Evolutionary conservation across 2,329 filamentous ascomycete species (phyloP), one percentile per base, ranked within the genome.

Genomic region (Stromatinia cepivora): DNA sequence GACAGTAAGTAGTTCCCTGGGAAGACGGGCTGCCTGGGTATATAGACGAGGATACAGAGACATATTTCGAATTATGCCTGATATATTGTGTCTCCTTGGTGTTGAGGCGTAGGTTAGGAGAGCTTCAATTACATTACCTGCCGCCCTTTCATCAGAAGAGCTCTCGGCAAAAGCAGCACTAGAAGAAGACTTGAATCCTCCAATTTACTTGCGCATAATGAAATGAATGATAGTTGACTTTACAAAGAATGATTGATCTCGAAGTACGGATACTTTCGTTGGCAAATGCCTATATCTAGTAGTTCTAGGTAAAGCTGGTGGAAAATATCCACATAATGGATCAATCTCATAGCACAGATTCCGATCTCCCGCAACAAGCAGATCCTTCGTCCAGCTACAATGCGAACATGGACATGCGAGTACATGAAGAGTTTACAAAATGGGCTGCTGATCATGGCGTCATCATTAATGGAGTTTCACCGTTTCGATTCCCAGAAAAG

Each of bases 361-460:
- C 46, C n/a, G 13, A 57, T 36, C 20, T 62, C 31, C 45, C 11
- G 22, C 59, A 62, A 48, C 45, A 11, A 46, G 45, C 45, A 50
- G 59, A 34, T 48, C 25, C 45, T 50, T 36, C 59, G 59, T 36
- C 59, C 50, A 36, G 31, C 39, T 34, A 45, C 20, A 56, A 34
- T 52, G 48, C 11, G 53, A 69, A 22, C 9, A 48, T 28, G 28
- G 56, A 62, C 17, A 78, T 79, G 78, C 76, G 78, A 20, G 71
- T 71, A n/a, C 77, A 78, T 69, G 80, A 85, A 36, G 80, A 82
- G 11, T 91, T 96, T 70, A 82, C 90, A 3, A 76, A 84, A 70
- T 97, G 93, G 92, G 90, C 90, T 1, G 78, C 83, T 56, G 79
- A 81, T 1, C 84, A 87, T 69, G 91, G 91, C 20, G 85, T 96